Base-by-base conservation (phyloP, 768 basidiomycete species). In the Lactifluus rugatus region DNA sequence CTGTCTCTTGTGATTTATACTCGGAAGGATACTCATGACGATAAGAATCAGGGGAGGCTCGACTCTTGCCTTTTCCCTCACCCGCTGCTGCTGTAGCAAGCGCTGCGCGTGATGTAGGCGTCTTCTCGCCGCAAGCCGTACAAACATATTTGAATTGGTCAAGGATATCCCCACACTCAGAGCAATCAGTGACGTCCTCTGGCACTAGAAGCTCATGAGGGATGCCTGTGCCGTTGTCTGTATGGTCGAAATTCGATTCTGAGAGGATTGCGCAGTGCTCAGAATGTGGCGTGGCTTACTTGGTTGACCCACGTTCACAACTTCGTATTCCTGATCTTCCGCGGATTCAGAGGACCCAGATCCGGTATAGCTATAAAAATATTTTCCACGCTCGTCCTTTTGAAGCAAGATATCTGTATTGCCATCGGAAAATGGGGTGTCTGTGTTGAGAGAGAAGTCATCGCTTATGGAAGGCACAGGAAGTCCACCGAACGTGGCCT, bases 111-210 rank as follows among this genome's bases (percentile, higher is more conserved):
- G 58, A 59, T 7, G 45, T 49, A 9, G 86, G 80, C 48, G 77
- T 71, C 68, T 84, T 89, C 70, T 89, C 87, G 9, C 91, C 92
- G 65, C 93, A 95, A 23, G 84, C 86, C 4, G 85, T 78, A 66
- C 94, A 97, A 14, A 94, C 85, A 69, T 97, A 96, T 47, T 90
- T 84, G 68, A 95, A 82, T n/a, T 81, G 78, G 52, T 91, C 86
- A 19, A 97, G 74, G 6, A 83, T 66, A 0, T 76, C 70, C 14
- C 86, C 87, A 64, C 94, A 97, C 47, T 81, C 81, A 0, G 91
- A 93, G 70, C 94, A 97, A 49, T 82, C 80, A 1, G 92, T 91
- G 17, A 89, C 78, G 47, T 78, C 76, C 25, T 81, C 79, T 5
- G 78, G 74, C 9, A 85, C 80, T 21, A 85, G 79, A 1, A 72